Percentiles rank a stretch among this genome's conserved stretches.
These are phyloP conservation scores for Margaritispora aquatica DNA, from an alignment of 495 filamentous ascomycete genomes.

Conservation along the genomic window DNA sequence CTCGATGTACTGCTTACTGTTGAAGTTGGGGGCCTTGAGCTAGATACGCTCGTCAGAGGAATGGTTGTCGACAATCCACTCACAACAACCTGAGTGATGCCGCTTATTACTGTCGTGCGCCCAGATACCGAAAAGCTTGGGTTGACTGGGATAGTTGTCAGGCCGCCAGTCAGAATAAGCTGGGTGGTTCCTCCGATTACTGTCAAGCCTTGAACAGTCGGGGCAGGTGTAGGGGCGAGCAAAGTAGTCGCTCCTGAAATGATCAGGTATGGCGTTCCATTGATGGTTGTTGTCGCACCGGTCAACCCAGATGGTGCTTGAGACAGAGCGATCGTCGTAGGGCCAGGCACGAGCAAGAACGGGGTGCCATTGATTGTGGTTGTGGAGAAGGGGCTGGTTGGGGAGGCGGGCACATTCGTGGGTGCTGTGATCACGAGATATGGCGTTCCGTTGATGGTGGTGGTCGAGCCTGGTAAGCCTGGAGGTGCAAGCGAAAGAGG, in stretches of 20 bases:
- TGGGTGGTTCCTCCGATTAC: conserved; percentile 14
- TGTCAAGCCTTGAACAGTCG: conserved; percentile 5
- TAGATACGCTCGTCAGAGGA: not conserved
- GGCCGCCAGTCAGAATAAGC: conserved; percentile 11
- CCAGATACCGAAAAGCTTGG: conserved; percentile 7
- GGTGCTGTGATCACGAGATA: conserved; percentile 1
- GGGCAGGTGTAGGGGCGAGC: not conserved
- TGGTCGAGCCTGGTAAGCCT: not conserved
- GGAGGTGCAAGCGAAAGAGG: conserved; percentile 3
- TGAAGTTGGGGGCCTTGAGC: not conserved
- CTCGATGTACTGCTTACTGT: not conserved
- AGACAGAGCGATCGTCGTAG: conserved; percentile 3
- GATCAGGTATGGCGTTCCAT: conserved; percentile 3
- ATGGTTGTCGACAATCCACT: conserved; percentile 4
- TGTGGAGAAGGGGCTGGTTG: not conserved
- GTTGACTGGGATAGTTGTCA: conserved; percentile 12
- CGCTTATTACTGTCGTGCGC: conserved; percentile 17
- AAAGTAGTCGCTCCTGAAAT: conserved; percentile 8
- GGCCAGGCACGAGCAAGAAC: conserved; percentile 3
- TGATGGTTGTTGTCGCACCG: conserved; percentile 9
- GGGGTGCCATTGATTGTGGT: conserved; percentile 11
- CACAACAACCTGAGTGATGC: conserved; percentile 16
- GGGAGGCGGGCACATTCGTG: not conserved
- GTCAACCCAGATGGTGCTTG: conserved; percentile 9
- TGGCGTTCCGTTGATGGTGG: conserved; percentile 7